Percentiles rank a stretch among this genome's conserved stretches.
phyloP scores from a whole-genome alignment of 495 filamentous ascomycete genomes.

The Trichodelitschia bisporula region DNA sequence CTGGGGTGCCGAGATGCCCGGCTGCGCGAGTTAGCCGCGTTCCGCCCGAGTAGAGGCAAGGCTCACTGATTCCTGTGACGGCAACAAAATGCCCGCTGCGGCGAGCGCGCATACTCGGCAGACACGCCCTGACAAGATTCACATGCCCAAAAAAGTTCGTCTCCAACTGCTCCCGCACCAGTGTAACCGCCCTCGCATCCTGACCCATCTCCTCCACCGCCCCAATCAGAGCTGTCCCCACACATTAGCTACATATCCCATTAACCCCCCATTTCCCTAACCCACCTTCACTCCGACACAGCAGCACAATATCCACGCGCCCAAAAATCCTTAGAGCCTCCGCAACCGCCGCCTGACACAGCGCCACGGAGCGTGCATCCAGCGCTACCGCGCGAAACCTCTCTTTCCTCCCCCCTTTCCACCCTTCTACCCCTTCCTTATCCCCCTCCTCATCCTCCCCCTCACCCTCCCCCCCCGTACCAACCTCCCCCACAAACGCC shows the following conservation, averaged over 20 bases:
- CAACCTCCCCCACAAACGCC: conserved; percentile 29
- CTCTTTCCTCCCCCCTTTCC: conserved; percentile 5
- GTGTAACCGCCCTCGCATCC: conserved; percentile 41
- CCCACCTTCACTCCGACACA: conserved; percentile 63
- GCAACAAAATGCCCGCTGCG: conserved; percentile 74
- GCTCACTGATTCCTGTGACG: conserved; percentile 59
- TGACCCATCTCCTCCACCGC: conserved; percentile 76
- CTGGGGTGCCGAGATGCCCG: conserved; percentile 79
- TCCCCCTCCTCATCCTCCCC: conserved; percentile 8
- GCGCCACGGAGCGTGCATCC: conserved; percentile 15
- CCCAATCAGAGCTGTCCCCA: conserved; percentile 45
- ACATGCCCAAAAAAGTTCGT: conserved; percentile 82
- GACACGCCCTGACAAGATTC: conserved; percentile 77
- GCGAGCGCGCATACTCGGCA: conserved; percentile 57
- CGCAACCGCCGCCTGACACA: conserved; percentile 62
- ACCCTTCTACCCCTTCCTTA: neutral
- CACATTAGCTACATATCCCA: neutral
- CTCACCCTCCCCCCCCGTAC: conserved; percentile 18
- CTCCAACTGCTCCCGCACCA: conserved; percentile 81
- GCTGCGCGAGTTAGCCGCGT: conserved; percentile 17
- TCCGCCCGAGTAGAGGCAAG: neutral
- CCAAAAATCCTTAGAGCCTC: conserved; percentile 67
- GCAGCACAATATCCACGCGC: conserved; percentile 67
- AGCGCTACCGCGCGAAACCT: conserved; percentile 25
- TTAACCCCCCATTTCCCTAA: neutral